Base-by-base conservation (phyloP, 192 early-diverging fungal species). In the Lunasporangiospora selenospora region DNA sequence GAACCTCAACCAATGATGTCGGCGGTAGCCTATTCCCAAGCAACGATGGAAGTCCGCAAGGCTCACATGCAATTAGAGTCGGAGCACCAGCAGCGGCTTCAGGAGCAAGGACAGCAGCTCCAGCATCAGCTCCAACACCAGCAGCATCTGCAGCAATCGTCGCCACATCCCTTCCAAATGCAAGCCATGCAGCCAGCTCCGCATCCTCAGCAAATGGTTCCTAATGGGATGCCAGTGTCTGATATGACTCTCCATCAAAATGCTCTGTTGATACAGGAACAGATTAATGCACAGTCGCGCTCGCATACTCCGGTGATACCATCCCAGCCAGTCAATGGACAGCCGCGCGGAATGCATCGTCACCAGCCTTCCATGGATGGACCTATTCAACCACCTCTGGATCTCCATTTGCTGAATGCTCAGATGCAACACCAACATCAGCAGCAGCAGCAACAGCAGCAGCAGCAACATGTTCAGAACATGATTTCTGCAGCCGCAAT, bases 351-450 rank as follows among this genome's bases (percentile, higher is more conserved):
- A 8, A 19, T 56, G 8, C 67, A 71, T 48, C 58, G 67, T 3
- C 67, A 61, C 3, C 58, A 60, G 3, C 59, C 53, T 5, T 71
- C 67, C 3, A 62, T 61, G 43, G 67, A 71, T 44, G 67, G 67
- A 16, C 54, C 16, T 29, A 37, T 39, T 24, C 66, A 59, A 29
- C 57, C 66, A 2, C 13, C 39, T 11, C 32, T 71, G 44, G 53
- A 55, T 6, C 19, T 62, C 26, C 58, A 62, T 8, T 51, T 39
- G 15, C 38, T 71, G 4, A 71, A 57, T 9, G 67, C 59, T 5
- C 67, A 71, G 40, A 62, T 71, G 16, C 65, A 67, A n/a, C 64
- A 66, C n/a, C 64, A 66, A 32, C 53, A 54, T n/a, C 61, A 63
- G 29, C 23, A 65, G 16, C 52, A 53, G 6, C 53, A 50, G 21